phyloP scores from a whole-genome alignment of 1,284 basidiomycete genomes.

The Leccinum pachyderme region DNA sequence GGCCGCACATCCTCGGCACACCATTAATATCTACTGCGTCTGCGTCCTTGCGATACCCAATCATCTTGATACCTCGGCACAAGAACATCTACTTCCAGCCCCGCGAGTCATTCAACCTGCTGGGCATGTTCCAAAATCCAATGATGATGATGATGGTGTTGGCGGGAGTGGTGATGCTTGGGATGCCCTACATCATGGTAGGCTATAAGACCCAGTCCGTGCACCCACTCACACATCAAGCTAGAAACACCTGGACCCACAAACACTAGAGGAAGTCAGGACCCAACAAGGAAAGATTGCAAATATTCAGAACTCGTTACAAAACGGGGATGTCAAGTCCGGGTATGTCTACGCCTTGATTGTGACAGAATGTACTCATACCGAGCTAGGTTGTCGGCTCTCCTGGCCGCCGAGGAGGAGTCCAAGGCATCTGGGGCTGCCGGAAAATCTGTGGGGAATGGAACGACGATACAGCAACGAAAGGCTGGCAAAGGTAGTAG shows the following conservation, averaged over 20 bases:
- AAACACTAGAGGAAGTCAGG: constrained; percentile 68
- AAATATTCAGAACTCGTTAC: constrained; percentile 56
- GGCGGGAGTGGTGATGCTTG: constrained; percentile 68
- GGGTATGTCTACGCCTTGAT: constrained; percentile 40
- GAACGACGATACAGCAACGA: constrained; percentile 30
- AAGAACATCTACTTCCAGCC: constrained; percentile 69
- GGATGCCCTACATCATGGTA: constrained; percentile 82
- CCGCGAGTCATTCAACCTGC: constrained; percentile 68
- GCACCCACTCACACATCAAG: constrained; percentile 8
- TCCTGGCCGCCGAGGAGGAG: constrained; percentile 34
- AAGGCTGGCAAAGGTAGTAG: constrained; percentile 28
- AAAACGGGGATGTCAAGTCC: constrained; percentile 57
- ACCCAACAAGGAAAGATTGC: constrained; percentile 64
- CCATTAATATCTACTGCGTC: constrained; percentile 60
- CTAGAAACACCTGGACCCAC: constrained; percentile 80
- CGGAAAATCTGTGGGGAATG: constrained; percentile 17
- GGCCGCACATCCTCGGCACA: constrained; percentile 66
- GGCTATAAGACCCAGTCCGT: neutral
- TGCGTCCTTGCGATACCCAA: constrained; percentile 64
- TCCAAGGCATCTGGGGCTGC: constrained; percentile 23
- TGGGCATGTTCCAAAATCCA: constrained; percentile 80
- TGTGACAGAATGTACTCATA: constrained; percentile 12
- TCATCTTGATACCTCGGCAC: constrained; percentile 51
- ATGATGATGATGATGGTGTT: constrained; percentile 86
- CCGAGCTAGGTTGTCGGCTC: constrained; percentile 39